These are phyloP conservation scores for Bathelium albidoporum DNA, from an alignment of 495 filamentous ascomycete species.

Conservation along the genomic window DNA sequence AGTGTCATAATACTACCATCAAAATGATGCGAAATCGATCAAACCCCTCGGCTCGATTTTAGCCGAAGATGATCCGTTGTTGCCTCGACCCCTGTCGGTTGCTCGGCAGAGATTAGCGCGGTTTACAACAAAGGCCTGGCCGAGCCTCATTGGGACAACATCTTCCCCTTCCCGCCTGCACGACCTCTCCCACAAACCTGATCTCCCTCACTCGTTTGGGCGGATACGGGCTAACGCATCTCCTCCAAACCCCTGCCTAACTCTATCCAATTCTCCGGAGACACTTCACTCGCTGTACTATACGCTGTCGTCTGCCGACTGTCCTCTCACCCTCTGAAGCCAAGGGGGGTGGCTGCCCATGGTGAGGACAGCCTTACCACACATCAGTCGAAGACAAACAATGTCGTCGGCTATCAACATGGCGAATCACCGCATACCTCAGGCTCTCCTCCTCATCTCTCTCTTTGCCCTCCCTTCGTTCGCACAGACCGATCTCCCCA, in stretches of 20 bases:
- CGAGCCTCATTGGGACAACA: constrained; percentile 1
- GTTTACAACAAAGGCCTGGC: background rate
- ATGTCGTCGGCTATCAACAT: background rate
- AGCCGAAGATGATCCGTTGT: too few species aligned
- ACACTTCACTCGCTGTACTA: background rate
- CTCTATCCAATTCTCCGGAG: background rate
- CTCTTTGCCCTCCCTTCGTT: background rate
- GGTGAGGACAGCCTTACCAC: background rate
- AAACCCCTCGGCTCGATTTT: too few species aligned
- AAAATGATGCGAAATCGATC: background rate
- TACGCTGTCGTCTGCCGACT: background rate
- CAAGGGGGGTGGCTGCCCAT: background rate
- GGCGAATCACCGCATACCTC: background rate
- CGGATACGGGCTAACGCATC: background rate
- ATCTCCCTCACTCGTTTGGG: constrained; percentile 2
- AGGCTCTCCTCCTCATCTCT: background rate
- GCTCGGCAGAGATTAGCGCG: background rate
- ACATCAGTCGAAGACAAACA: background rate
- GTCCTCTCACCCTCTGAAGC: background rate
- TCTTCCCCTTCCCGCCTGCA: background rate
- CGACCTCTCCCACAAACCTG: background rate
- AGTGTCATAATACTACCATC: background rate
- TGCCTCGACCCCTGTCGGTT: background rate
- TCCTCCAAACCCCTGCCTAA: background rate
- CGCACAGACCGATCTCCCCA: constrained; percentile 4